Evolutionary conservation across 1,284 basidiomycete genomes (phyloP).

Genomic region (Rhodotorula sp.): DNA sequence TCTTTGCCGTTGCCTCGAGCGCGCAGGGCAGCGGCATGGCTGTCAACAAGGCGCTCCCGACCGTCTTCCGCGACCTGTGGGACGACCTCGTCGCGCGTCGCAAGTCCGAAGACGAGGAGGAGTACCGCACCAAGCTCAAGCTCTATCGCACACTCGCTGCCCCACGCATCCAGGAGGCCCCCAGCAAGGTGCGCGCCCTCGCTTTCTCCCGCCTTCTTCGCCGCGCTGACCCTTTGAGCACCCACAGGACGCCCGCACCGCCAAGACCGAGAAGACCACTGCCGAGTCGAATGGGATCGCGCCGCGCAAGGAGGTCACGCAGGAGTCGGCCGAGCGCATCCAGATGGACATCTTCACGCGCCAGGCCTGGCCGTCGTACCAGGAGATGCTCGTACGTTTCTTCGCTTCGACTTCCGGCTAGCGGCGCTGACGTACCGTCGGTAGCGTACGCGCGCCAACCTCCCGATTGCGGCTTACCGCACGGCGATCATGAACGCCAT

Average conservation of each 20-base stretch:
- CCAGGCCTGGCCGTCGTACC: slow-evolving; percentile 67
- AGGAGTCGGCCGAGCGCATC: slow-evolving; percentile 52
- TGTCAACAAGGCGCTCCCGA: slow-evolving; percentile 62
- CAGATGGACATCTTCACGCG: slow-evolving; percentile 64
- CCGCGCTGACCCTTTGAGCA: neutral
- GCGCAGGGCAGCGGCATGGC: slow-evolving; percentile 43
- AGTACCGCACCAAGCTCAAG: slow-evolving; percentile 60
- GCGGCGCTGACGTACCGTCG: neutral
- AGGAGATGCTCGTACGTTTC: slow-evolving; percentile 78
- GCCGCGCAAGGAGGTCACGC: slow-evolving; percentile 14
- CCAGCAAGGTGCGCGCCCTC: slow-evolving; percentile 27
- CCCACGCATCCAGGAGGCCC: slow-evolving; percentile 44
- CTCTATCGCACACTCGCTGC: slow-evolving; percentile 65
- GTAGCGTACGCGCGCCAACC: slow-evolving; percentile 44
- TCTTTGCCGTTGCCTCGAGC: slow-evolving; percentile 53
- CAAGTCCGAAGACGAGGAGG: slow-evolving; percentile 64
- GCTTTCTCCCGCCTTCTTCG: neutral
- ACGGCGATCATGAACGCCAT: slow-evolving; percentile 72
- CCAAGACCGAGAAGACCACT: slow-evolving; percentile 6
- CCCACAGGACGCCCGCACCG: slow-evolving; percentile 19
- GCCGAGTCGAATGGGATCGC: slow-evolving; percentile 11
- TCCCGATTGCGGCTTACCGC: slow-evolving; percentile 88
- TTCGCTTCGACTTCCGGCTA: neutral
- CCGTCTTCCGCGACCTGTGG: slow-evolving; percentile 86
- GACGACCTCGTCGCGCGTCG: slow-evolving; percentile 76